A percentile compares a stretch with the other conserved stretches of the same genome.
These are phyloP conservation scores for Teunomyces tritomae DNA, from an alignment of 805 yeast genomes.

Conservation along the genomic window DNA sequence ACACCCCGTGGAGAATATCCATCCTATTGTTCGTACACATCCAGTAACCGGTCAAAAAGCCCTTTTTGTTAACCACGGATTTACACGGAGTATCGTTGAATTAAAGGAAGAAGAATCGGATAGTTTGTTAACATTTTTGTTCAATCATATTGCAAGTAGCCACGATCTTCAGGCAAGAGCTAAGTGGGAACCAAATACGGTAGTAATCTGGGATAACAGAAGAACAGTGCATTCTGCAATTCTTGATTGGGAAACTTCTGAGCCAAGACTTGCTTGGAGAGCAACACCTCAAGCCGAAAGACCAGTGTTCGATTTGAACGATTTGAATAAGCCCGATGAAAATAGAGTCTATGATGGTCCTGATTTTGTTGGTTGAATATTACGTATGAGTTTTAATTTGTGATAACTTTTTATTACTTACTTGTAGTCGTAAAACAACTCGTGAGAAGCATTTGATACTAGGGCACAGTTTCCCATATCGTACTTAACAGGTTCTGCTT, in stretches of 20 bases:
- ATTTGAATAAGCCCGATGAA: conserved; percentile 29
- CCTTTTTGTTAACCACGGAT: conserved; percentile 56
- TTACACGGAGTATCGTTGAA: conserved; percentile 66
- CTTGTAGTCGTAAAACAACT: conserved; percentile 12
- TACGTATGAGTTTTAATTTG: background rate
- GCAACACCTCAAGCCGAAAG: conserved; percentile 72
- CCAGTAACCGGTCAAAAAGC: conserved; percentile 68
- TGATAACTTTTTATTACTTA: conserved; percentile 1
- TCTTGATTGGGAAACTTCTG: conserved; percentile 68
- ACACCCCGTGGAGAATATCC: conserved; percentile 57
- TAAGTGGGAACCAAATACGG: conserved; percentile 66
- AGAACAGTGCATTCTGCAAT: conserved; percentile 66
- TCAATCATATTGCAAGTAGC: conserved; percentile 48
- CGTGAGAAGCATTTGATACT: conserved; percentile 15
- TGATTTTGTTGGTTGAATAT: background rate
- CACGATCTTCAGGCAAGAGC: conserved; percentile 70
- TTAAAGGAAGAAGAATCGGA: conserved; percentile 72
- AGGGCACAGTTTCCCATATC: conserved; percentile 44
- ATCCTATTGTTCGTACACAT: conserved; percentile 70
- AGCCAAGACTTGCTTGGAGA: conserved; percentile 69
- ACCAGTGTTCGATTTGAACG: conserved; percentile 49
- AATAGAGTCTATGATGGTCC: conserved; percentile 13
- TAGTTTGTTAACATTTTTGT: conserved; percentile 54
- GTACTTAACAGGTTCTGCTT: conserved; percentile 19
- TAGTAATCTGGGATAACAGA: conserved; percentile 80